Evolutionary conservation across 2,329 filamentous ascomycete genomes (phyloP).

Genomic region (Aspergillus tubingensis): DNA sequence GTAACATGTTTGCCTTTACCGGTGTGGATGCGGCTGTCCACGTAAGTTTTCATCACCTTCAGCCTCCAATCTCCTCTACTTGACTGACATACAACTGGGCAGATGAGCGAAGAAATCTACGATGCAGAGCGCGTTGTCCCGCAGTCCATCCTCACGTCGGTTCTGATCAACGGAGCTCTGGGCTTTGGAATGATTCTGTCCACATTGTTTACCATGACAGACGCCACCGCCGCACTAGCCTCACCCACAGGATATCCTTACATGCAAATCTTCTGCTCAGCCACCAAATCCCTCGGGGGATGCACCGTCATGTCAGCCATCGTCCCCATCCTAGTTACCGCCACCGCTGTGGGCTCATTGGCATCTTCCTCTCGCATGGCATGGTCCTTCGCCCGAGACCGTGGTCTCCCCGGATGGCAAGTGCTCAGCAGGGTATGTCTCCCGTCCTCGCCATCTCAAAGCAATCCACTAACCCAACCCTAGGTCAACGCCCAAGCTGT

Average conservation of each 20-base stretch:
- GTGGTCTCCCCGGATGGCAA: slow-evolving; percentile 3
- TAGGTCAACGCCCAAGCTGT: slow-evolving; percentile 7
- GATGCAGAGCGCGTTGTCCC: slow-evolving; percentile 1
- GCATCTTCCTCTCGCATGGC: slow-evolving; percentile 1
- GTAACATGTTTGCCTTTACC: slow-evolving; percentile 4
- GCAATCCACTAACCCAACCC: neutral
- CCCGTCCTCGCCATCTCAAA: no score
- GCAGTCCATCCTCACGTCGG: slow-evolving; percentile 7
- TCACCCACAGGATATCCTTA: slow-evolving; percentile 1
- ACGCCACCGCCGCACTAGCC: neutral
- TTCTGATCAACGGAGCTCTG: slow-evolving; percentile 1
- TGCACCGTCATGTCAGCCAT: slow-evolving; percentile 8
- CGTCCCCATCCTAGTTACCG: neutral
- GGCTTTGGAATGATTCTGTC: slow-evolving; percentile 4
- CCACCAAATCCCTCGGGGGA: neutral
- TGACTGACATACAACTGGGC: neutral
- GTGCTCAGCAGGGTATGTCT: neutral
- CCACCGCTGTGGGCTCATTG: neutral
- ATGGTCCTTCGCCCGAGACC: slow-evolving; percentile 2
- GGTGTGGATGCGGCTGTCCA: slow-evolving; percentile 2
- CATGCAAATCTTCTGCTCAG: slow-evolving; percentile 3
- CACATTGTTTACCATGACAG: slow-evolving; percentile 8
- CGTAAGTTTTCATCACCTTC: neutral
- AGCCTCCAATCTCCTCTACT: neutral
- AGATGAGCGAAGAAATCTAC: slow-evolving; percentile 9